Percentiles rank a stretch among this genome's conserved stretches.
These are phyloP conservation scores for Heimioporus sp. DNA, from an alignment of 768 basidiomycete species.

Conservation along the genomic window DNA sequence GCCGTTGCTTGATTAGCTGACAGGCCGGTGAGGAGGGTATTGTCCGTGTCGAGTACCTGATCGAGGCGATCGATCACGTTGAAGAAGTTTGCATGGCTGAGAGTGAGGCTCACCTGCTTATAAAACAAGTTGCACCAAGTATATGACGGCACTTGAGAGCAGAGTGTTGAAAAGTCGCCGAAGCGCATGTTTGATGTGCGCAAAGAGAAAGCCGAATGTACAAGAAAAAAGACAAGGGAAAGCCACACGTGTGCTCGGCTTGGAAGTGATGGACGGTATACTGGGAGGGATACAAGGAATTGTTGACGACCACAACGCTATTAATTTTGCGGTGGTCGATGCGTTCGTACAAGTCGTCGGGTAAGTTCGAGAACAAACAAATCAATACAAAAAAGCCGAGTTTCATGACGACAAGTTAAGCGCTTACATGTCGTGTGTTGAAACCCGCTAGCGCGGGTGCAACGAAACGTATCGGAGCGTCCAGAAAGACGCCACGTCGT, in stretches of 20 bases:
- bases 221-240: background rate
- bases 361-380: conserved; percentile 29
- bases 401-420: conserved; percentile 17
- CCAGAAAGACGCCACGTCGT: too few species aligned
- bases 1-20: conserved; percentile 50
- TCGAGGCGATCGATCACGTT: conserved; percentile 25
- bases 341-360: conserved; percentile 26
- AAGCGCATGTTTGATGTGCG: conserved; percentile 47
- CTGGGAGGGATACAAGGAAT: conserved; percentile 10
- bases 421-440: conserved; percentile 15
- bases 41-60: conserved; percentile 40
- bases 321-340: conserved; percentile 12
- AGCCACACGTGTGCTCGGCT: conserved; percentile 6
- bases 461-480: background rate
- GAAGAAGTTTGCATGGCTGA: conserved; percentile 3
- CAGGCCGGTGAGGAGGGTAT: conserved; percentile 35
- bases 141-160: conserved; percentile 70
- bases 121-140: conserved; percentile 96
- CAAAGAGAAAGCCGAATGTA: background rate
- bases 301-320: conserved; percentile 15
- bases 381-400: conserved; percentile 28
- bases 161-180: conserved; percentile 71
- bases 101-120: conserved; percentile 57
- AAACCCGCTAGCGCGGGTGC: background rate
- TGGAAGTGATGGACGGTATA: conserved; percentile 10